Base-by-base conservation (phyloP, 306 rosid genomes). In the Mucuna pruriens region DNA sequence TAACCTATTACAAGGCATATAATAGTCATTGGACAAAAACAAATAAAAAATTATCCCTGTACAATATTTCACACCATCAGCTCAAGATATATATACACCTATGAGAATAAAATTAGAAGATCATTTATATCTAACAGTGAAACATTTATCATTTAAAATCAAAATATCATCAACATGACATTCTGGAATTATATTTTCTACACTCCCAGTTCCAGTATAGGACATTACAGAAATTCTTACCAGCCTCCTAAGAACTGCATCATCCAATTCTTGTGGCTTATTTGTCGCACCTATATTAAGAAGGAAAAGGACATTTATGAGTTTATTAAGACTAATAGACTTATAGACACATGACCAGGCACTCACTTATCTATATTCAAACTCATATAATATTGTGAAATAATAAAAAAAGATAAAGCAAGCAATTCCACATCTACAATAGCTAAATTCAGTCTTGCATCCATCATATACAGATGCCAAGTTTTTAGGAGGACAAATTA, bases 221-320 rank as follows among this genome's bases (percentile, higher is more conserved):
- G 74, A 25, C 29, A 55, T 0, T 66, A 40, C 38, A 76, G 77
- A 82, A 45, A 80, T 85, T 84, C 90, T 80, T 63, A 95, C 99
- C 93, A 95, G 86, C 88, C 99, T 91, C 90, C 99, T 87, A 55
- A 95, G 94, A 80, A 95, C 99, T 8, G 99, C 99, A 39, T 95
- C 99, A 87, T 95, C 99, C 84, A 95, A 83, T 82, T 95, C 99
- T 83, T 93, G 98, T 1, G 99, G 99, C 94, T 93, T 95, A 85
- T 95, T 95, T 29, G 99, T 95, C 25, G 99, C 99, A 84, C 99
- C 99, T 95, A 80, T 58, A 83, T 72, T 80, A 71, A 84, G 57
- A 58, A 74, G 73, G 83, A 51, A 57, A 65, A 65, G 65, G 40
- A 55, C 39, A 64, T 55, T 48, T 3, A 75, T 45, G 60, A 29